These are phyloP conservation scores for Zea mays DNA, from an alignment of 176 grass and related monocot genomes.

Conservation along the genomic window DNA sequence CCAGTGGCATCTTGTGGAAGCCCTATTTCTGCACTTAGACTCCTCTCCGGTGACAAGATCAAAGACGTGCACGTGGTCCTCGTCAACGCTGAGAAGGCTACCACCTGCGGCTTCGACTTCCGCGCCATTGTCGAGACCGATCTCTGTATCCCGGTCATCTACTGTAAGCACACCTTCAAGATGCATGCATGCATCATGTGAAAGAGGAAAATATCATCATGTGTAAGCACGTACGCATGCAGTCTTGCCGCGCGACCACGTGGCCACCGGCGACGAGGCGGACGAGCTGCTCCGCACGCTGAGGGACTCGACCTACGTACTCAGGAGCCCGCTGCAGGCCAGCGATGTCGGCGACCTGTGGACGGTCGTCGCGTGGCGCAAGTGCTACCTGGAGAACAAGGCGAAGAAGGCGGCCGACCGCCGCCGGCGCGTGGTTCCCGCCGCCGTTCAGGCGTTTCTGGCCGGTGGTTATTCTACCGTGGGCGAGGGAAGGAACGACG, in stretches of 20 bases:
- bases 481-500: no score
- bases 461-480: not conserved
- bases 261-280: not conserved
- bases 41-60: not conserved
- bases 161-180: slow-evolving; percentile 12
- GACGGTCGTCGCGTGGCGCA: not conserved
- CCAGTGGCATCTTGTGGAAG: slow-evolving; percentile 1
- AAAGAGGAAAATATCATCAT: no score
- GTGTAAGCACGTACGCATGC: no score
- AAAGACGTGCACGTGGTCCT: slow-evolving; percentile 8
- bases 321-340: slow-evolving; percentile 17
- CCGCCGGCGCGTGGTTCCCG: not conserved
- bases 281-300: not conserved
- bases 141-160: slow-evolving; percentile 29
- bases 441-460: not conserved
- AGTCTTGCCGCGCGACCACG: not conserved
- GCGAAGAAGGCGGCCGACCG: not conserved
- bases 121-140: slow-evolving; percentile 9
- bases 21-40: not conserved
- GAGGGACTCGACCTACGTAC: not conserved
- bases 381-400: not conserved
- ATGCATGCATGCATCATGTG: no score
- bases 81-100: not conserved
- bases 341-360: not conserved
- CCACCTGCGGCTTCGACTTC: slow-evolving; percentile 29